phyloP scores from a whole-genome alignment of 2,329 filamentous ascomycete genomes.

The Verticillium dahliae region DNA sequence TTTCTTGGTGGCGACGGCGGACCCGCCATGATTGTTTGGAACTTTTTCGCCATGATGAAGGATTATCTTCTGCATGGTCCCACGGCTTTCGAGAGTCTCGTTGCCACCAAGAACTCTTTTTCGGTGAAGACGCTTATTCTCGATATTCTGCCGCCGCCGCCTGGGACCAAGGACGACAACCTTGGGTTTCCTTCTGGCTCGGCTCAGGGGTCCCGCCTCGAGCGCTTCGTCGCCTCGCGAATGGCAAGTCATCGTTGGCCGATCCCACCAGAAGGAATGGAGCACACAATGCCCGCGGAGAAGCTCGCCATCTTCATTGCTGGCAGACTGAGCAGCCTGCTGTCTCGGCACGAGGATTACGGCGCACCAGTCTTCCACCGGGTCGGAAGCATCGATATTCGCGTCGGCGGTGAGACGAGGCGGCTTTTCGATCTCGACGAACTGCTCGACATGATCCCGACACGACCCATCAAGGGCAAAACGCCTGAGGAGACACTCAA shows the following conservation, averaged over 20 bases:
- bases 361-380: constrained; percentile 9
- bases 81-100: constrained; percentile 8
- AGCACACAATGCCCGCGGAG: constrained; percentile 10
- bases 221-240: background rate
- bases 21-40: constrained; percentile 11
- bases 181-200: constrained; percentile 6
- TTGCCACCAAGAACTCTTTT: constrained; percentile 5
- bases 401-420: constrained; percentile 10
- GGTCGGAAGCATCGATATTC: constrained; percentile 10
- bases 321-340: constrained; percentile 8
- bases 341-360: constrained; percentile 11
- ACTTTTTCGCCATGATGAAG: constrained; percentile 12
- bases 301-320: constrained; percentile 13
- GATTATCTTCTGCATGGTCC: constrained; percentile 10
- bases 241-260: constrained; percentile 7
- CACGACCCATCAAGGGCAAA: constrained; percentile 8
- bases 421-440: constrained; percentile 11
- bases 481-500: constrained; percentile 7
- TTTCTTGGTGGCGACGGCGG: constrained; percentile 10
- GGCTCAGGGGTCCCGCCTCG: constrained; percentile 1
- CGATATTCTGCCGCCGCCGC: constrained; percentile 9
- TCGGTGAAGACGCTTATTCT: constrained; percentile 9
- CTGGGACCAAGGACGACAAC: constrained; percentile 8
- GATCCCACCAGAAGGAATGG: constrained; percentile 4
- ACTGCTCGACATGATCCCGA: constrained; percentile 9